Evolutionary conservation across 805 yeast species (phyloP).

Genomic region (Metschnikowia noctiluminum): DNA sequence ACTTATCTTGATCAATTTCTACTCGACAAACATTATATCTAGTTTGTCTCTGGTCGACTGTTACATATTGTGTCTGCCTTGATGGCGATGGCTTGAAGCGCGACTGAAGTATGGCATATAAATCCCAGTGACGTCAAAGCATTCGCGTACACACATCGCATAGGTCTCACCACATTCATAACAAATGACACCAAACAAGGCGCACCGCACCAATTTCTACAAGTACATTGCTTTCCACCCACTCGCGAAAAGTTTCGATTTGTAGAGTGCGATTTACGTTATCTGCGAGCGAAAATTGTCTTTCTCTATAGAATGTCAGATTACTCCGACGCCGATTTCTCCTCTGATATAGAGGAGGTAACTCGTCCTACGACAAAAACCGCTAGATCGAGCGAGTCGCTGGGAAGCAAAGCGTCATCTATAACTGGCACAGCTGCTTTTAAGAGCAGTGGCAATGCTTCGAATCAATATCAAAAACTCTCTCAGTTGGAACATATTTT

Average conservation of each 20-base stretch:
- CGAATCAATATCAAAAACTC: slow-evolving; percentile 85
- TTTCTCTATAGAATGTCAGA: slow-evolving; percentile 9
- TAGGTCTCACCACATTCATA: not conserved
- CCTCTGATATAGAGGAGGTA: slow-evolving; percentile 11
- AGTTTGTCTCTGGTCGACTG: too few species aligned
- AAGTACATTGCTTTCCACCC: not conserved
- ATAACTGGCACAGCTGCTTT: slow-evolving; percentile 14
- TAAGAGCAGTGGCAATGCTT: slow-evolving; percentile 33
- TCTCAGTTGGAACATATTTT: slow-evolving; percentile 94
- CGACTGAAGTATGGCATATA: too few species aligned
- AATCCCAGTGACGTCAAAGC: too few species aligned
- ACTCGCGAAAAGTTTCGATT: too few species aligned
- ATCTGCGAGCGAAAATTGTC: too few species aligned
- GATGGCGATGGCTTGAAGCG: too few species aligned
- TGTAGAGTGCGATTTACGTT: too few species aligned
- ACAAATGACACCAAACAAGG: not conserved
- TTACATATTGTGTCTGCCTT: too few species aligned
- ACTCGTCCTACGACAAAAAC: slow-evolving; percentile 7
- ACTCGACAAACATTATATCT: too few species aligned
- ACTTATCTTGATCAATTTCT: too few species aligned
- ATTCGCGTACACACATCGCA: not conserved
- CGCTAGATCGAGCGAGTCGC: slow-evolving; percentile 9
- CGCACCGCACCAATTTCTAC: not conserved
- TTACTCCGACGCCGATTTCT: slow-evolving; percentile 12
- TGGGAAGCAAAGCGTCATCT: slow-evolving; percentile 15